phyloP scores from a whole-genome alignment of 2,329 filamentous ascomycete genomes.

The Neonectria magnoliae region DNA sequence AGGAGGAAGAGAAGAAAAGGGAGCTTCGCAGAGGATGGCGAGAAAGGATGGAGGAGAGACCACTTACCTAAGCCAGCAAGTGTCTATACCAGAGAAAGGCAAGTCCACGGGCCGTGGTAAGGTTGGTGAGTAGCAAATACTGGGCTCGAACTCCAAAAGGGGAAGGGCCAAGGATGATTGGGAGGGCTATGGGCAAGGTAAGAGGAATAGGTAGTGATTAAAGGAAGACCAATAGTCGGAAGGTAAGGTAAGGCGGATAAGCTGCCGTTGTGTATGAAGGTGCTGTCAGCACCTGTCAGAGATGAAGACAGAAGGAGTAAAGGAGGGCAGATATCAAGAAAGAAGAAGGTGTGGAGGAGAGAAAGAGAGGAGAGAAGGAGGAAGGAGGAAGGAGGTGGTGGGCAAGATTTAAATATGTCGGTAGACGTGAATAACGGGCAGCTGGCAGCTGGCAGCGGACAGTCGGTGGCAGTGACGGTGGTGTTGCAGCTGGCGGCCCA shows the following conservation, averaged over 20 bases:
- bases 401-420: neutral
- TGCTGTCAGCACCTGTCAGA: neutral
- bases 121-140: conserved; percentile 3
- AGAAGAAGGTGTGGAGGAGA: conserved; percentile 21
- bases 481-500: neutral
- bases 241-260: neutral
- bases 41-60: conserved; percentile 12
- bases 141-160: conserved; percentile 14
- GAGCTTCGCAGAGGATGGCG: conserved; percentile 9
- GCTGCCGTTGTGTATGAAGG: neutral
- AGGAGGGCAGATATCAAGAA: conserved; percentile 1
- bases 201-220: conserved; percentile 1
- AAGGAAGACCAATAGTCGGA: neutral
- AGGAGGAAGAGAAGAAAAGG: conserved; percentile 17
- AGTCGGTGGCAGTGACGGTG: neutral
- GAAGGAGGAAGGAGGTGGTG: neutral
- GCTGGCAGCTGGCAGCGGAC: conserved; percentile 7
- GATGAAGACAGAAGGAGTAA: neutral
- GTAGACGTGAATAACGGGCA: neutral
- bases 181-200: neutral
- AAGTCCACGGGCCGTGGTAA: conserved; percentile 1
- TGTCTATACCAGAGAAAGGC: conserved; percentile 22
- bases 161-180: conserved; percentile 17
- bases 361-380: neutral
- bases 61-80: conserved; percentile 38